Evolutionary conservation across 768 basidiomycete genomes (phyloP).

Genomic region (Panaeolus cyanescens): DNA sequence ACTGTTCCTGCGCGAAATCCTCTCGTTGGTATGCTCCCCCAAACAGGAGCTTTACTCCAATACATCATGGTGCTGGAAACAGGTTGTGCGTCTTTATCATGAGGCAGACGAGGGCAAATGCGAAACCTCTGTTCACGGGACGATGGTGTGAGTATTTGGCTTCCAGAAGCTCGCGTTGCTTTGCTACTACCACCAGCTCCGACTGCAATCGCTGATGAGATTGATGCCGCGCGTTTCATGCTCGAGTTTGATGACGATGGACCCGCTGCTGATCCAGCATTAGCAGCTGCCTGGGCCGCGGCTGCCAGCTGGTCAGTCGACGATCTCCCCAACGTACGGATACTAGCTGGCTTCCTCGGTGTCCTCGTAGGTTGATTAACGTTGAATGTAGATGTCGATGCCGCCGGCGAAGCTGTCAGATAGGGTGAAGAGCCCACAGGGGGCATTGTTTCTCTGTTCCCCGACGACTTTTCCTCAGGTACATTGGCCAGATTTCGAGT

Average conservation of each 20-base stretch:
- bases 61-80: conserved; percentile 80
- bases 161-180: conserved; percentile 10
- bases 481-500: conserved; percentile 20
- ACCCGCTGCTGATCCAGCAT: conserved; percentile 6
- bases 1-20: conserved; percentile 83
- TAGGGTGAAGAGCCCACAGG: conserved; percentile 19
- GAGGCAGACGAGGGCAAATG: conserved; percentile 58
- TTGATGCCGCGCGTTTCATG: conserved; percentile 16
- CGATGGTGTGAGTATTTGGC: conserved; percentile 3
- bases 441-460: conserved; percentile 9
- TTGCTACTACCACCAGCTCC: conserved; percentile 8
- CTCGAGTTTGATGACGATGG: conserved; percentile 24
- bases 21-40: conserved; percentile 65
- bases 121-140: conserved; percentile 10
- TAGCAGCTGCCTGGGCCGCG: background rate
- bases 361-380: conserved; percentile 7
- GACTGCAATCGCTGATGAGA: conserved; percentile 1
- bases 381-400: conserved; percentile 17
- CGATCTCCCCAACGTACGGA: conserved; percentile 33
- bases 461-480: conserved; percentile 21
- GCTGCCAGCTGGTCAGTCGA: conserved; percentile 21
- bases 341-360: conserved; percentile 29
- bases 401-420: conserved; percentile 17
- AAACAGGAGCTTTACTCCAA: conserved; percentile 84
- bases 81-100: conserved; percentile 56